These are phyloP conservation scores for Chrysoporthe puriensis DNA, from an alignment of 2,329 filamentous ascomycete species.

Conservation along the genomic window DNA sequence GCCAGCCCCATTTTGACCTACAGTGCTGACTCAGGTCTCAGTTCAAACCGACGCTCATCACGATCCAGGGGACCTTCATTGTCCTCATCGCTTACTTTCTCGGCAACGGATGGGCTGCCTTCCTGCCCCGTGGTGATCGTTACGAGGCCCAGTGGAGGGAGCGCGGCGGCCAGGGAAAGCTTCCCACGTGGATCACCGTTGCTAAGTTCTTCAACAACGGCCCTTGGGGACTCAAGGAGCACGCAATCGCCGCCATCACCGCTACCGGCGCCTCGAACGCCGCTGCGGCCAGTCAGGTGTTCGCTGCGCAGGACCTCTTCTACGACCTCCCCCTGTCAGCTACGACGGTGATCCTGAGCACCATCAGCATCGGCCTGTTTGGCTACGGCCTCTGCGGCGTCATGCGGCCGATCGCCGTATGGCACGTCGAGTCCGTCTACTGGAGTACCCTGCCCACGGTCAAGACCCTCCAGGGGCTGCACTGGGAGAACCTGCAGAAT, in stretches of 20 bases:
- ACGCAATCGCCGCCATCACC: slow-evolving; percentile 57
- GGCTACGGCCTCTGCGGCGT: slow-evolving; percentile 59
- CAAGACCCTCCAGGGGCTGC: slow-evolving; percentile 57
- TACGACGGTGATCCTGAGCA: slow-evolving; percentile 51
- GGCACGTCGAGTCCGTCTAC: slow-evolving; percentile 60
- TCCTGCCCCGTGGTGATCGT: slow-evolving; percentile 57
- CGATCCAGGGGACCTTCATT: slow-evolving; percentile 58
- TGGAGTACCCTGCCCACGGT: slow-evolving; percentile 58
- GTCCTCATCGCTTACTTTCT: slow-evolving; percentile 61
- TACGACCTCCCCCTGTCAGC: slow-evolving; percentile 52
- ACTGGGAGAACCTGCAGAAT: slow-evolving; percentile 54
- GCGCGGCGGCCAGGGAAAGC: slow-evolving; percentile 43
- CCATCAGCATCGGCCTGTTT: slow-evolving; percentile 58
- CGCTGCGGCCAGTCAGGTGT: slow-evolving; percentile 45
- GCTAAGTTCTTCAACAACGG: slow-evolving; percentile 54
- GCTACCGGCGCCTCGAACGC: slow-evolving; percentile 58
- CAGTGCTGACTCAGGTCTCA: slow-evolving; percentile 32
- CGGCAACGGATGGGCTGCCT: slow-evolving; percentile 51
- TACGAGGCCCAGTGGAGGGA: slow-evolving; percentile 51
- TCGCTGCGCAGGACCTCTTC: slow-evolving; percentile 55
- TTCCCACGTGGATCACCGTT: slow-evolving; percentile 46
- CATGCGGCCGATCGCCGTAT: slow-evolving; percentile 57
- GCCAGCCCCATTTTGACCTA: neutral
- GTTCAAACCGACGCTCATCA: slow-evolving; percentile 56
- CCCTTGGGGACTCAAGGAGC: slow-evolving; percentile 59